Evolutionary conservation across 345 rosid species (phyloP).

Genomic region (Lagerstroemia speciosa): DNA sequence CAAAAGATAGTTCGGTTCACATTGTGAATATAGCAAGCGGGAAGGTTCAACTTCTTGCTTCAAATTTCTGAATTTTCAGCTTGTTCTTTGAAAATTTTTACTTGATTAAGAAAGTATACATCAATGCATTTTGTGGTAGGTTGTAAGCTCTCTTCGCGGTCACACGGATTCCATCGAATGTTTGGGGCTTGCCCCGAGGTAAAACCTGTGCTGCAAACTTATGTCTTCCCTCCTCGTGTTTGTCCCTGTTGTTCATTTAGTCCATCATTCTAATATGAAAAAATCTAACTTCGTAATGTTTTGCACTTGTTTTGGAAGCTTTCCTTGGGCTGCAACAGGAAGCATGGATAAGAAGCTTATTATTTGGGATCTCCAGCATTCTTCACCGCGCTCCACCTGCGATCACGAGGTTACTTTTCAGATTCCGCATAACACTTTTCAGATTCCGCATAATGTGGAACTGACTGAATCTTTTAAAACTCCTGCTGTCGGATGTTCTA

Average conservation of each 20-base stretch:
- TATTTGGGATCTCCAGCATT: conserved; percentile 84
- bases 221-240: neutral
- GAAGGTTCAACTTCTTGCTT: conserved; percentile 39
- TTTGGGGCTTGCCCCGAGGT: conserved; percentile 60
- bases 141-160: conserved; percentile 55
- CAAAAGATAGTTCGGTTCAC: conserved; percentile 64
- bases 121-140: conserved; percentile 31
- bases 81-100: neutral
- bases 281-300: no score
- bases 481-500: neutral
- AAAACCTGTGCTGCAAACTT: conserved; percentile 1
- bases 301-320: conserved; percentile 32
- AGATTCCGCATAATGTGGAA: neutral
- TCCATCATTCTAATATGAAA: no score
- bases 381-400: conserved; percentile 57
- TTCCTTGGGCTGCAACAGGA: conserved; percentile 80
- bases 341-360: conserved; percentile 78
- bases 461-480: neutral
- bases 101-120: neutral
- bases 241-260: neutral
- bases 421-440: neutral
- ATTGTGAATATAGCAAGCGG: conserved; percentile 73
- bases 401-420: conserved; percentile 60
- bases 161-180: conserved; percentile 74
- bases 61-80: neutral